A percentile compares a stretch with the other conserved stretches of the same genome.
Evolutionary conservation across 768 basidiomycete species (phyloP).

Genomic region (Mycena kentingensis): DNA sequence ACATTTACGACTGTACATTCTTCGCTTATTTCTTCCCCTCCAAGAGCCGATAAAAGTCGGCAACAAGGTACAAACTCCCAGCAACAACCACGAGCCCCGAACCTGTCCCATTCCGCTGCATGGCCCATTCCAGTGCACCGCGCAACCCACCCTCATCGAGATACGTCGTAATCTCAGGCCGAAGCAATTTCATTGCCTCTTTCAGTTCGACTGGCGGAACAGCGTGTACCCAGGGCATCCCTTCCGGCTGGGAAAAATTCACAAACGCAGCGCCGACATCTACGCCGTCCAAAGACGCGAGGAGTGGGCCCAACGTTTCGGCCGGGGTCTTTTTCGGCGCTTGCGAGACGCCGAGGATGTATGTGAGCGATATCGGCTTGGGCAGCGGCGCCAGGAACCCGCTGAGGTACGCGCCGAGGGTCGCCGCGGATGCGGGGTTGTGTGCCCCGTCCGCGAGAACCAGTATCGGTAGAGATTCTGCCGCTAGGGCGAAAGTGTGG

Average conservation of each 20-base stretch:
- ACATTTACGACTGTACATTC: not conserved
- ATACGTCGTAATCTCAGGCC: conserved; percentile 52
- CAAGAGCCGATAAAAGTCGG: conserved; percentile 80
- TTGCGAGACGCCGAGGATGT: conserved; percentile 79
- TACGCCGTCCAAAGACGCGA: conserved; percentile 34
- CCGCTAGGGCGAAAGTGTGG: conserved; percentile 41
- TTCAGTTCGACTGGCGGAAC: conserved; percentile 55
- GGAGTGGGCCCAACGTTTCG: conserved; percentile 69
- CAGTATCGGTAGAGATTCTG: conserved; percentile 24
- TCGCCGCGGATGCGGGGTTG: conserved; percentile 75
- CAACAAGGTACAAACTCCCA: conserved; percentile 93
- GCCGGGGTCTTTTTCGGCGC: conserved; percentile 83
- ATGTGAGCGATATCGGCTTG: conserved; percentile 51
- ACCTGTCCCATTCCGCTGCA: conserved; percentile 42
- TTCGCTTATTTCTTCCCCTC: conserved; percentile 4
- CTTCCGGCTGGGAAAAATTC: conserved; percentile 74
- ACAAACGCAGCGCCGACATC: conserved; percentile 54
- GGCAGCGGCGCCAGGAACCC: conserved; percentile 14
- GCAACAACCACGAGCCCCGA: conserved; percentile 69
- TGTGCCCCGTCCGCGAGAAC: conserved; percentile 93
- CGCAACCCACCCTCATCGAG: conserved; percentile 33
- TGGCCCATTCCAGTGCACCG: conserved; percentile 48
- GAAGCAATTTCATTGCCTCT: conserved; percentile 44
- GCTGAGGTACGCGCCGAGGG: conserved; percentile 65
- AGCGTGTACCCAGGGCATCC: conserved; percentile 92